Evolutionary conservation across 768 basidiomycete genomes (phyloP).

Genomic region (Pulveroboletus ravenelii): DNA sequence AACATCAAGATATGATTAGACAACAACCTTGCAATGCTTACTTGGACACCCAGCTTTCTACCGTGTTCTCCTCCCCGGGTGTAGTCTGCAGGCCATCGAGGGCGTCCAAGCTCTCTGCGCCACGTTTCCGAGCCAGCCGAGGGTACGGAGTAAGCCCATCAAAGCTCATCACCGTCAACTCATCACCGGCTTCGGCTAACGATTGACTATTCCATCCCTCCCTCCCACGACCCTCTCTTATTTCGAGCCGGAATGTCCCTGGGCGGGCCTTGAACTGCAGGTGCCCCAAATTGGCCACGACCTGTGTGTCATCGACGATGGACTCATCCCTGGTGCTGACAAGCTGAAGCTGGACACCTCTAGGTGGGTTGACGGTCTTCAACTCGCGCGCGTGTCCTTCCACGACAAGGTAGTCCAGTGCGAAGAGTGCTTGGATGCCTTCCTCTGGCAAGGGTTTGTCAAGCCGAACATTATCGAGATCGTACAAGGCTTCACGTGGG

Average conservation of each 20-base stretch:
- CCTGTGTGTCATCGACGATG: constrained; percentile 76
- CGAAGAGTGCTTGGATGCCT: constrained; percentile 75
- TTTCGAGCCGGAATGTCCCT: constrained; percentile 78
- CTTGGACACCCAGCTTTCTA: constrained; percentile 51
- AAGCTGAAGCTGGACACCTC: constrained; percentile 89
- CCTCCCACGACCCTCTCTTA: constrained; percentile 74
- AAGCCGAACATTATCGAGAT: constrained; percentile 94
- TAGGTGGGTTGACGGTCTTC: constrained; percentile 61
- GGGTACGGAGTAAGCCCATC: constrained; percentile 90
- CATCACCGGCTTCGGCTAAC: constrained; percentile 63
- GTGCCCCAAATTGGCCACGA: constrained; percentile 94
- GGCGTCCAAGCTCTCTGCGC: constrained; percentile 82
- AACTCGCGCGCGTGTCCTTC: constrained; percentile 91
- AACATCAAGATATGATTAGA: constrained; percentile 4
- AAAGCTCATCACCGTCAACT: constrained; percentile 82
- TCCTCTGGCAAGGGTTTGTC: constrained; percentile 52
- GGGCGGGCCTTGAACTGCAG: constrained; percentile 93
- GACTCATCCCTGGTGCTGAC: constrained; percentile 38
- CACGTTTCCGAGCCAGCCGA: constrained; percentile 58
- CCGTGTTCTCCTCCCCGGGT: constrained; percentile 34
- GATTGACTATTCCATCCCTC: constrained; percentile 82
- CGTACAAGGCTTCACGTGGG: constrained; percentile 82
- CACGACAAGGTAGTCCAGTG: constrained; percentile 85
- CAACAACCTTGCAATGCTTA: constrained; percentile 25
- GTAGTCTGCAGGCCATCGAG: constrained; percentile 44